phyloP scores from a whole-genome alignment of 164 flowering plant genomes.

The Dillenia suffruticosa region DNA sequence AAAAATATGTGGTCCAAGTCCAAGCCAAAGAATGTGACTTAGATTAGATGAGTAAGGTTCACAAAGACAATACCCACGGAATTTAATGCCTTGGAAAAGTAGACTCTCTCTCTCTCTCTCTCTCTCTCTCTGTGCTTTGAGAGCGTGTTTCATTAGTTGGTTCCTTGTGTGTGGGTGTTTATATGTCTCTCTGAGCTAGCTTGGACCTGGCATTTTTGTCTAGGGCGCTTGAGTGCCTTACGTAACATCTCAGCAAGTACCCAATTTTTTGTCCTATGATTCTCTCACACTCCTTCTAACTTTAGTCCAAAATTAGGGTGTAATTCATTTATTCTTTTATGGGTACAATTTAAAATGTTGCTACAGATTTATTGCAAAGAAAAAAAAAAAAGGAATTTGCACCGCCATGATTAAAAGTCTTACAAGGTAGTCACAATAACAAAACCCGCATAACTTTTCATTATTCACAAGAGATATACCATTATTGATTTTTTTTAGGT shows the following conservation, averaged over 20 bases:
- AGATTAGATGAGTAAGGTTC: slow-evolving; percentile 5
- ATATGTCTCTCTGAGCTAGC: background rate
- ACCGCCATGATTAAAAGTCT: too few relatives aligned
- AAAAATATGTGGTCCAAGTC: too few relatives aligned
- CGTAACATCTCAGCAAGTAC: background rate
- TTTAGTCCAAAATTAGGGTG: too few relatives aligned
- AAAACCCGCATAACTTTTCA: too few relatives aligned
- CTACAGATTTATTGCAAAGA: too few relatives aligned
- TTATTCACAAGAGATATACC: too few relatives aligned
- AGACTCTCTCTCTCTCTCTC: background rate
- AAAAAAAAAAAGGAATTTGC: too few relatives aligned
- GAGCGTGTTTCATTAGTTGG: background rate
- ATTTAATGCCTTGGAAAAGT: slow-evolving; percentile 14
- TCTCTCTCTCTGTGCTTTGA: too few relatives aligned
- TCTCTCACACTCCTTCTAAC: background rate
- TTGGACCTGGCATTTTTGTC: background rate
- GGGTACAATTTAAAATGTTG: too few relatives aligned
- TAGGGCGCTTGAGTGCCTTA: background rate
- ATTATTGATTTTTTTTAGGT: too few relatives aligned
- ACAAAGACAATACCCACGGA: slow-evolving; percentile 19
- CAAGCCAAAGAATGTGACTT: slow-evolving; percentile 2
- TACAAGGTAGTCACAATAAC: too few relatives aligned
- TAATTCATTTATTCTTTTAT: too few relatives aligned
- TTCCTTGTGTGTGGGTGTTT: background rate
- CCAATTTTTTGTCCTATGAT: background rate